A percentile compares a stretch with the other conserved stretches of the same genome.
phyloP scores from a whole-genome alignment of 345 rosid genomes.

The Cochlearia excelsa region DNA sequence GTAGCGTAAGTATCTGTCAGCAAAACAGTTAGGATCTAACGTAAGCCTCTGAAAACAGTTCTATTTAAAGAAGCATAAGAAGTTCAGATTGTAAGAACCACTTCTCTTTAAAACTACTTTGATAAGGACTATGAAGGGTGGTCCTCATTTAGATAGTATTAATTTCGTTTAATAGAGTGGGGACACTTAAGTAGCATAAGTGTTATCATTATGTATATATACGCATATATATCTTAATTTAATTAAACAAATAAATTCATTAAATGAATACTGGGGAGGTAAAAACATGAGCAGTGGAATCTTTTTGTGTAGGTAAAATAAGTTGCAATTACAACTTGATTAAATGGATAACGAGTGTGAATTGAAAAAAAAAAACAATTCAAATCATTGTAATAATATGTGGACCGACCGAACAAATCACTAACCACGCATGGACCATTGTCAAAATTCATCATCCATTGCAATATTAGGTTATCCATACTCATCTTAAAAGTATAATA shows the following conservation, averaged over 20 bases:
- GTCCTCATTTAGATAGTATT: slow-evolving; percentile 6
- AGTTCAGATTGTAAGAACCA: slow-evolving; percentile 22
- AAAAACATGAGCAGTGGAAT: slow-evolving; percentile 19
- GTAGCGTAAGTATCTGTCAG: slow-evolving; percentile 7
- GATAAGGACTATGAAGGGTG: slow-evolving; percentile 28
- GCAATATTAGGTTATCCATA: slow-evolving; percentile 29
- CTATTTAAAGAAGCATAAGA: slow-evolving; percentile 18
- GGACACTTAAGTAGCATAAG: slow-evolving; percentile 26
- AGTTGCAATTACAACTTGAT: slow-evolving; percentile 21
- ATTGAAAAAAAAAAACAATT: slow-evolving; percentile 17
- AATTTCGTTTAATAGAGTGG: slow-evolving; percentile 24
- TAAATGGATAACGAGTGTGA: slow-evolving; percentile 25
- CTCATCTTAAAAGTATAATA: slow-evolving; percentile 5
- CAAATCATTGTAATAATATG: slow-evolving; percentile 32
- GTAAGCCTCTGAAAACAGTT: slow-evolving; percentile 22
- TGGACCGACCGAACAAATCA: slow-evolving; percentile 38
- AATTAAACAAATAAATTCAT: neutral
- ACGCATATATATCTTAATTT: neutral
- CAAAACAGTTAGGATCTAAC: slow-evolving; percentile 24
- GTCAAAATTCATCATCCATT: slow-evolving; percentile 37
- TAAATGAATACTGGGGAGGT: slow-evolving; percentile 24
- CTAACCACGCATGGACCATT: slow-evolving; percentile 34
- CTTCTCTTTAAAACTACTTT: slow-evolving; percentile 24
- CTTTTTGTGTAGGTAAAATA: slow-evolving; percentile 13
- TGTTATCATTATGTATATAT: slow-evolving; percentile 10